Conservation (phyloP, 139 green algal species). For the Chlamydomonas sp. region DNA sequence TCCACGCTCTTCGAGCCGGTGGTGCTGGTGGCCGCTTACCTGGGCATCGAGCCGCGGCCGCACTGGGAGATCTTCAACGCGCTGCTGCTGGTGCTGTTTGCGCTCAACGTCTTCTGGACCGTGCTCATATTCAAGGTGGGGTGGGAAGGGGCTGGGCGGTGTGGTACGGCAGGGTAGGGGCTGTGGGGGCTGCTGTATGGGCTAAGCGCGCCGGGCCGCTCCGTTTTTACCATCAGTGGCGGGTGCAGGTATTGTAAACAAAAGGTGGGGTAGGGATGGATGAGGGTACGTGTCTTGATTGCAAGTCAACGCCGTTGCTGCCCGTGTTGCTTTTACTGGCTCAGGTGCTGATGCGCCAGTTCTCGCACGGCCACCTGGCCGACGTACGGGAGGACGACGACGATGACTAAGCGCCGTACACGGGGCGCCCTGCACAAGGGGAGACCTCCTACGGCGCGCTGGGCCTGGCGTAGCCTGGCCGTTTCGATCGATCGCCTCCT, state of each 20-base stretch:
- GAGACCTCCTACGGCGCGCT: no score
- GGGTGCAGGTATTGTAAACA: no score
- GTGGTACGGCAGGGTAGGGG: background rate
- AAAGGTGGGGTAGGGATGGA: no score
- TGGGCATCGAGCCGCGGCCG: constrained; percentile 70
- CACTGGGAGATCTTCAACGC: constrained; percentile 86
- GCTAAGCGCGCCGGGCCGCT: no score
- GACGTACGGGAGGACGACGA: constrained; percentile 76
- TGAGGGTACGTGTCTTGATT: background rate
- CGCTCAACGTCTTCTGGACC: constrained; percentile 90
- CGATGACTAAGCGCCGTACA: no score
- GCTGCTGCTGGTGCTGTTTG: constrained; percentile 80
- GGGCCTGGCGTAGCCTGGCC: no score
- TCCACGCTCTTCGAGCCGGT: constrained; percentile 47
- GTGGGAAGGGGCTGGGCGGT: constrained; percentile 10
- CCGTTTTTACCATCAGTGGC: background rate
- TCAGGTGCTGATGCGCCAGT: constrained; percentile 50
- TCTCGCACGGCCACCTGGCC: constrained; percentile 52
- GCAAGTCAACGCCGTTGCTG: background rate
- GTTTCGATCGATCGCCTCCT: no score
- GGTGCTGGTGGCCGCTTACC: constrained; percentile 42
- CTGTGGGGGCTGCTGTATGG: background rate
- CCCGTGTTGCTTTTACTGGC: background rate
- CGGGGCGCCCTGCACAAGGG: no score
- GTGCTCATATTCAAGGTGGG: constrained; percentile 74